Conservation (phyloP, 768 basidiomycete genomes). For the Coprinopsis cinerea region DNA sequence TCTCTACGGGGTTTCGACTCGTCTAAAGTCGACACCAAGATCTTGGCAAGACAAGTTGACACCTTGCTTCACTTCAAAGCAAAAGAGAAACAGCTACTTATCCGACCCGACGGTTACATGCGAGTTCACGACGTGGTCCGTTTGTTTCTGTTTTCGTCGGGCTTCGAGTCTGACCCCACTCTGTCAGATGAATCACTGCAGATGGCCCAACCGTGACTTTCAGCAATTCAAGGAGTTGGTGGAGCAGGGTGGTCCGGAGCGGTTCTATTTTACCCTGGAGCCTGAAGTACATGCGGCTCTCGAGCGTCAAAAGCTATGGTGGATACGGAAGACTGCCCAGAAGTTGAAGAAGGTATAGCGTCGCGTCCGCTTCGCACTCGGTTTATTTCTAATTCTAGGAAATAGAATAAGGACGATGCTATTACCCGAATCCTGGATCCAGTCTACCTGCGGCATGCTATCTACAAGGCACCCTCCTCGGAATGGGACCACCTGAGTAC, state of each 20-base stretch:
- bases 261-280: background rate
- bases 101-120: constrained; percentile 6
- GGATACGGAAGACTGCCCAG: background rate
- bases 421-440: background rate
- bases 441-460: background rate
- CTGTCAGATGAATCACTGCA: background rate
- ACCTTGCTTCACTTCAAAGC: background rate
- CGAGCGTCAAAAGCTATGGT: background rate
- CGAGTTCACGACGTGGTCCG: constrained; percentile 2
- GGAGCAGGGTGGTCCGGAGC: background rate
- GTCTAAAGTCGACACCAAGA: background rate
- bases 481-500: constrained; percentile 8
- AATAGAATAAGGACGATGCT: background rate
- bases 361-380: background rate
- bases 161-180: background rate
- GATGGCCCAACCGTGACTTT: background rate
- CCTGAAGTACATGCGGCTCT: background rate
- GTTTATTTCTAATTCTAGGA: background rate
- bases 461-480: constrained; percentile 3
- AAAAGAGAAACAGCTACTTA: background rate
- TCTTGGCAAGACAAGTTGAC: background rate
- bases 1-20: background rate
- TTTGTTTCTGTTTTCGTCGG: background rate
- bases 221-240: background rate
- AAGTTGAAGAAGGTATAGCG: background rate